Evolutionary conservation across 352 stramenopile genomes (phyloP), one percentile per base, ranked within the genome.

Genomic region (Pythium grandisporangium): DNA sequence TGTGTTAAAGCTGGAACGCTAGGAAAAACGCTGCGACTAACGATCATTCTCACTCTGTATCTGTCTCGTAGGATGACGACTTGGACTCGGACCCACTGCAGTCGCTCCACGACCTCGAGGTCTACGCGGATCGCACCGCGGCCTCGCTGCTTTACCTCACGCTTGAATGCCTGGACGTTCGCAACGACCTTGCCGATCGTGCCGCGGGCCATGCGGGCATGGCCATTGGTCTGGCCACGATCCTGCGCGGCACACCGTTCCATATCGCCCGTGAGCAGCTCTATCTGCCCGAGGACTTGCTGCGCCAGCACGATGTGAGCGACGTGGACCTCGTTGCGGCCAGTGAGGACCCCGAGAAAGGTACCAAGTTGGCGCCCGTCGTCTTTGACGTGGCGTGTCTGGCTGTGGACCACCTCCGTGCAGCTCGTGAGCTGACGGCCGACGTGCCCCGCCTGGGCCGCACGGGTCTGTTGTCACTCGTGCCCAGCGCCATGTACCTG

Each of bases 131-230:
- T 35, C 78, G 88, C 47, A 96, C 87, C 1, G 84, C 86, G 0
- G 75, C 81, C n/a, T 95, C 80, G 25, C 48, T 96, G 27, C 41
- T 96, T 33, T 96, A 95, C 53, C 55, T 96, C 20, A 89, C 78
- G 26, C 66, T 96, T 16, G 87, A 96, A 50, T 84, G 81, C 39
- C 52, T 95, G 1, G 76, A 68, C 23, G 57, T 96, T 25, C 66
- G 75, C 13, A 72, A 95, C 37, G 58, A 81, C 36, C 62, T 49
- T 5, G 79, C 77, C 8, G 84, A 95, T 46, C 67, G 78, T 23
- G 83, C 77, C 4, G 87, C 85, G 5, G 73, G 63, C 42, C 83
- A 96, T 55, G 80, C 84, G 0, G 87, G 87, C 27, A 70, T 93
- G 12, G 78, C 83, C 23, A 79, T 93, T 17, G 85, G 87, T 1